phyloP scores from a whole-genome alignment of 208 protist species.

The Phytomonas francai region DNA sequence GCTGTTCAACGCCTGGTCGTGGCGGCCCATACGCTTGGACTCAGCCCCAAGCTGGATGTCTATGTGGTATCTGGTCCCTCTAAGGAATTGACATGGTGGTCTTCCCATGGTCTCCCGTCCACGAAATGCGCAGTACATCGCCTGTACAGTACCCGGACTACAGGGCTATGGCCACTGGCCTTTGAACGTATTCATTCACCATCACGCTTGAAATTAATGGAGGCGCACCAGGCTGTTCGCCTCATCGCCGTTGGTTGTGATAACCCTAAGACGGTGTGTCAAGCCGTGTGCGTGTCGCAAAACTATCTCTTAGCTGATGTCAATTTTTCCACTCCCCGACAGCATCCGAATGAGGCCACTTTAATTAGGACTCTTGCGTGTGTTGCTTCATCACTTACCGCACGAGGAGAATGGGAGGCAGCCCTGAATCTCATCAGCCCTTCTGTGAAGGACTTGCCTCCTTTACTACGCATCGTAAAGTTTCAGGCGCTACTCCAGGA shows the following conservation, averaged over 20 bases:
- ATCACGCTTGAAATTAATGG: neutral
- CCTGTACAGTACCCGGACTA: constrained; percentile 18
- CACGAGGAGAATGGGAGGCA: neutral
- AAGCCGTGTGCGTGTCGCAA: neutral
- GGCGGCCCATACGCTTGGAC: constrained; percentile 15
- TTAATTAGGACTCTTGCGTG: neutral
- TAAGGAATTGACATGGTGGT: constrained; percentile 21
- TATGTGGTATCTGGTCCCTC: constrained; percentile 11
- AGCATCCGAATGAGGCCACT: neutral
- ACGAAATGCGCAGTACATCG: constrained; percentile 6
- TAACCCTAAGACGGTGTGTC: neutral
- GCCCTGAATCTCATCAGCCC: neutral
- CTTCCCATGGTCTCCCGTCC: constrained; percentile 8
- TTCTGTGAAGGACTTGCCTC: neutral
- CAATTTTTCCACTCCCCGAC: neutral
- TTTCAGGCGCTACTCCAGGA: neutral
- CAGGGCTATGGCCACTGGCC: constrained; percentile 19
- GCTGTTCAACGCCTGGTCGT: constrained; percentile 17
- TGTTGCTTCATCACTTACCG: neutral
- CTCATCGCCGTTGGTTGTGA: constrained; percentile 13
- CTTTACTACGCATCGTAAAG: neutral
- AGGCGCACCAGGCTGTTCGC: constrained; percentile 15
- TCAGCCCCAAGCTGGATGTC: constrained; percentile 14
- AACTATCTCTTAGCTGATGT: neutral
- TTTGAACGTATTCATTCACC: constrained; percentile 1